These are phyloP conservation scores for Podospora didyma DNA, from an alignment of 495 filamentous ascomycete genomes.

Conservation along the genomic window DNA sequence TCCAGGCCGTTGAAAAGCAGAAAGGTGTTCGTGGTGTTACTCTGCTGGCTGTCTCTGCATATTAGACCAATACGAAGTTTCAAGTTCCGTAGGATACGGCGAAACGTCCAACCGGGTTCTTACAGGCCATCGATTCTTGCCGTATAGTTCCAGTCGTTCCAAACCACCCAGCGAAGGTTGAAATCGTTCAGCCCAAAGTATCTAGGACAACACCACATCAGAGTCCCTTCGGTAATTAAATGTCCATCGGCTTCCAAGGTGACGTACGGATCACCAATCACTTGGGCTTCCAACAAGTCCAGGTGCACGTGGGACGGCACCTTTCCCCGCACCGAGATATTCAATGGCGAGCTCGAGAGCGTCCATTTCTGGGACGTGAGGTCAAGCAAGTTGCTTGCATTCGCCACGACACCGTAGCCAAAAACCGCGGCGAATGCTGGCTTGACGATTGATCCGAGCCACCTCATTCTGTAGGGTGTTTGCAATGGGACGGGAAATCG, in stretches of 20 bases:
- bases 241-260: not conserved
- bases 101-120: slow-evolving; percentile 11
- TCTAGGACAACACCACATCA: slow-evolving; percentile 17
- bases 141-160: slow-evolving; percentile 63
- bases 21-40: slow-evolving; percentile 34
- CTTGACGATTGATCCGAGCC: not conserved
- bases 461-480: not conserved
- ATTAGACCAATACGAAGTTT: not conserved
- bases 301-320: slow-evolving; percentile 63
- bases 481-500: not conserved
- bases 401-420: not conserved
- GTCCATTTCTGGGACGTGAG: slow-evolving; percentile 54
- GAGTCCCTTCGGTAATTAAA: not conserved
- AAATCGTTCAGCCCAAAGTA: slow-evolving; percentile 57
- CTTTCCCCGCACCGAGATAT: slow-evolving; percentile 54
- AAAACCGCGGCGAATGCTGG: not conserved
- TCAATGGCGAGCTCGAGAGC: slow-evolving; percentile 46
- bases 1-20: slow-evolving; percentile 64
- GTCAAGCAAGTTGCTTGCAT: slow-evolving; percentile 37
- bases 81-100: not conserved
- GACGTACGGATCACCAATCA: slow-evolving; percentile 54
- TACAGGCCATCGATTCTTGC: slow-evolving; percentile 46
- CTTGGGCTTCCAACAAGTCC: slow-evolving; percentile 51
- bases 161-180: slow-evolving; percentile 56
- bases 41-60: slow-evolving; percentile 13